Evolutionary conservation across 2,329 filamentous ascomycete genomes (phyloP).

Genomic region (Fusarium sp.): DNA sequence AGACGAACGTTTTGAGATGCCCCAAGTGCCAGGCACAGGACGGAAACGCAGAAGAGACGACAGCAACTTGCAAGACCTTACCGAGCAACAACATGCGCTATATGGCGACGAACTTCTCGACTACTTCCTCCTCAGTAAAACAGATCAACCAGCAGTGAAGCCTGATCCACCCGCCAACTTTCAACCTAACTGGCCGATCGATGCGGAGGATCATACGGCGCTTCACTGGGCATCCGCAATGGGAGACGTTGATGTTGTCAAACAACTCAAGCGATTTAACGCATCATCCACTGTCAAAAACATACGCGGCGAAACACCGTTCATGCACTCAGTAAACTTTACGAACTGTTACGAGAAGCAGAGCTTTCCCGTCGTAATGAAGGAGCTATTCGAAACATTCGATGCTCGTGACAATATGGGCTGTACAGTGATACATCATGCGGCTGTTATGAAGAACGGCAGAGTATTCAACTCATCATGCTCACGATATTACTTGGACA

Average conservation of each 20-base stretch:
- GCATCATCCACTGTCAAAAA: conserved; percentile 80
- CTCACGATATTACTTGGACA: conserved; percentile 93
- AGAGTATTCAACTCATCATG: conserved; percentile 86
- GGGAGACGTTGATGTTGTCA: conserved; percentile 93
- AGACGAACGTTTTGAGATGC: conserved; percentile 79
- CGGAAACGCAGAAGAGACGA: conserved; percentile 83
- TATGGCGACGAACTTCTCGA: conserved; percentile 95
- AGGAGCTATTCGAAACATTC: conserved; percentile 85
- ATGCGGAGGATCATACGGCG: conserved; percentile 91
- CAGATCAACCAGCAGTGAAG: conserved; percentile 76
- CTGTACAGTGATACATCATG: conserved; percentile 93
- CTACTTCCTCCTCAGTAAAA: conserved; percentile 91
- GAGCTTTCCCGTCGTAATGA: conserved; percentile 86
- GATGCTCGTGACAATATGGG: conserved; percentile 82
- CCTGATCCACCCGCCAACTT: conserved; percentile 88
- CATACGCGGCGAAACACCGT: conserved; percentile 82
- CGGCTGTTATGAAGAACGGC: conserved; percentile 86
- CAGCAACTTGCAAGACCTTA: conserved; percentile 66
- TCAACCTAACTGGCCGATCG: conserved; percentile 91
- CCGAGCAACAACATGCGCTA: conserved; percentile 86
- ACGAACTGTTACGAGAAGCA: conserved; percentile 97
- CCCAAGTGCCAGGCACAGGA: conserved; percentile 70
- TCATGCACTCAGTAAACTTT: conserved; percentile 95
- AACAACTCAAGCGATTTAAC: conserved; percentile 83
- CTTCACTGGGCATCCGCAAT: conserved; percentile 98